Conservation (phyloP, 768 basidiomycete genomes). For the Crassisporium funariophilum region DNA sequence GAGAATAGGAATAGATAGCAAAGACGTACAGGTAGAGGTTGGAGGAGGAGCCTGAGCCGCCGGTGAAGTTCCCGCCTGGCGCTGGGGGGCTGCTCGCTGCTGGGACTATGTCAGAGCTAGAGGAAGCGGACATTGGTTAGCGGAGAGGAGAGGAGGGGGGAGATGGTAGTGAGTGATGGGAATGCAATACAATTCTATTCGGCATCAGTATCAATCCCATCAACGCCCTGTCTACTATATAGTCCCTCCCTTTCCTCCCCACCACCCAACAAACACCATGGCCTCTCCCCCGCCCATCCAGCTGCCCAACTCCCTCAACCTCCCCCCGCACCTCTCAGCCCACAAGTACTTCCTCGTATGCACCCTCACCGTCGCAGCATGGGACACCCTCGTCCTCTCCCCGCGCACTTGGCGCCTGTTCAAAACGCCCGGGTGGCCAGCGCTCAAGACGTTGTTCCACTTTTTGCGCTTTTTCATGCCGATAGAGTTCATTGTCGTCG, state of each 20-base stretch:
- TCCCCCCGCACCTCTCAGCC: conserved; percentile 76
- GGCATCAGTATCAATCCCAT: conserved; percentile 2
- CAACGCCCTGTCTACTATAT: background rate
- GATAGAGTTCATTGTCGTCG: conserved; percentile 74
- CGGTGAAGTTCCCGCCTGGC: background rate
- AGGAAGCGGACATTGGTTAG: conserved; percentile 16
- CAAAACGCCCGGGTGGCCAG: conserved; percentile 68
- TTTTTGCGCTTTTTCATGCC: conserved; percentile 80
- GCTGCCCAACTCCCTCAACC: conserved; percentile 70
- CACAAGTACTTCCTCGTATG: conserved; percentile 92
- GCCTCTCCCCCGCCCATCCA: conserved; percentile 22
- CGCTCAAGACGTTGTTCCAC: conserved; percentile 75
- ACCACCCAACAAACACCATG: too few species aligned
- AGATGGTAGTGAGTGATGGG: conserved; percentile 14
- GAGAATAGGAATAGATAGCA: too few species aligned
- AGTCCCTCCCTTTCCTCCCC: conserved; percentile 6
- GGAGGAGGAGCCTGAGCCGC: conserved; percentile 21
- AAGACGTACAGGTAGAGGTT: conserved; percentile 52
- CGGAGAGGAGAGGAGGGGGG: conserved; percentile 6
- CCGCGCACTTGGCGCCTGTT: conserved; percentile 77
- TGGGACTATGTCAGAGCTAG: conserved; percentile 13
- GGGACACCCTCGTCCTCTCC: conserved; percentile 86
- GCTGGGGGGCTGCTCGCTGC: conserved; percentile 11
- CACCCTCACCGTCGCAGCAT: conserved; percentile 86
- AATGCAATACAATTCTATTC: conserved; percentile 3